phyloP scores from a whole-genome alignment of 495 filamentous ascomycete species.

The Apiosordaria backusii region DNA sequence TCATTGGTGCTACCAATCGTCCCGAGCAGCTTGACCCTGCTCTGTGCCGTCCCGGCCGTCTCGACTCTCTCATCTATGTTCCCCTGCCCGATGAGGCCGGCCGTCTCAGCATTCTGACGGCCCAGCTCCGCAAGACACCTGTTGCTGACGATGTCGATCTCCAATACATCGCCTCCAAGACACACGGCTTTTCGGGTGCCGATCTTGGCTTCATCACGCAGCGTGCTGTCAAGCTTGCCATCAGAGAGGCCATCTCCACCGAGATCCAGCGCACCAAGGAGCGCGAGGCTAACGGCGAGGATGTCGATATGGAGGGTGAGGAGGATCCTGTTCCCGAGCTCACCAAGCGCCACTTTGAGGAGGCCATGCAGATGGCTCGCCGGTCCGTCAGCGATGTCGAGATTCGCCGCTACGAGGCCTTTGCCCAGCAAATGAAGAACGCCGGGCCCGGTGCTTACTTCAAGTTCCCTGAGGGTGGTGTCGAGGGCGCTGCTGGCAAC shows the following conservation, averaged over 20 bases:
- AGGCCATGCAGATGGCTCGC: slow-evolving; percentile 92
- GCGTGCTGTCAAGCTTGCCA: slow-evolving; percentile 97
- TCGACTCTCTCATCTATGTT: slow-evolving; percentile 97
- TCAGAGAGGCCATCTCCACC: slow-evolving; percentile 88
- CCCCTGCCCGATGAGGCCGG: slow-evolving; percentile 88
- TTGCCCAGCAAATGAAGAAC: slow-evolving; percentile 98
- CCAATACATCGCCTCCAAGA: slow-evolving; percentile 89
- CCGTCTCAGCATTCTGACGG: slow-evolving; percentile 84
- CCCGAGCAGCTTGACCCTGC: slow-evolving; percentile 98
- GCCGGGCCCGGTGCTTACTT: slow-evolving; percentile 91
- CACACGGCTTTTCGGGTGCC: slow-evolving; percentile 98
- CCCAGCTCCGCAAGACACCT: slow-evolving; percentile 97
- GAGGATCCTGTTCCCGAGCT: slow-evolving; percentile 97
- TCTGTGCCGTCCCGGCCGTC: slow-evolving; percentile 95
- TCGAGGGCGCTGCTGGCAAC: slow-evolving; percentile 49
- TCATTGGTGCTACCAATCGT: slow-evolving; percentile 97
- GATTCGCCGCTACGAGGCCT: slow-evolving; percentile 96
- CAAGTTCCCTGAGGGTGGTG: slow-evolving; percentile 82
- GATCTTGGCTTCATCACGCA: slow-evolving; percentile 99
- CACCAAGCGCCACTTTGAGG: slow-evolving; percentile 95
- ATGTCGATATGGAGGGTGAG: slow-evolving; percentile 76
- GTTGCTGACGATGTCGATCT: slow-evolving; percentile 85
- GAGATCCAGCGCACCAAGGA: slow-evolving; percentile 88
- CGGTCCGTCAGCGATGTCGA: slow-evolving; percentile 94
- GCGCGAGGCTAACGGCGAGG: slow-evolving; percentile 79